These are phyloP conservation scores for Oryza nivara DNA, from an alignment of 176 grass and related monocot genomes.

Conservation along the genomic window DNA sequence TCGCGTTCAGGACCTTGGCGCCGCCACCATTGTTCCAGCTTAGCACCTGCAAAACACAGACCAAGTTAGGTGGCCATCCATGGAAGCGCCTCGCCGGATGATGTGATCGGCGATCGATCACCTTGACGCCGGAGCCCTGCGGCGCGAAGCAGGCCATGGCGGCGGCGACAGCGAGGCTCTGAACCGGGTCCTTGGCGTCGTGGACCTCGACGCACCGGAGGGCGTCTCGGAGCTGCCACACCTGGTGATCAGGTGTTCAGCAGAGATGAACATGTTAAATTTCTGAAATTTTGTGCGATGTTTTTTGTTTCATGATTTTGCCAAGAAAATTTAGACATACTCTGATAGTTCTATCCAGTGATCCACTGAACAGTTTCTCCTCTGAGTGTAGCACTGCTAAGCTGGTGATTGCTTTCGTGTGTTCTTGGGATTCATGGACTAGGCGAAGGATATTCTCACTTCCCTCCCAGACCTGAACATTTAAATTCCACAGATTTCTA, in stretches of 20 bases:
- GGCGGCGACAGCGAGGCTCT: conserved; percentile 47
- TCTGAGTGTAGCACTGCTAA: conserved; percentile 46
- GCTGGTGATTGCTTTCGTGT: conserved; percentile 63
- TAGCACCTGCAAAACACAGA: conserved; percentile 27
- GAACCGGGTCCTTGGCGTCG: conserved; percentile 55
- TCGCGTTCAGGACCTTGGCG: conserved; percentile 55
- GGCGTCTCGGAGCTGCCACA: conserved; percentile 60
- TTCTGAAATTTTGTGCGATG: too few species aligned
- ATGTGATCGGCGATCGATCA: neutral
- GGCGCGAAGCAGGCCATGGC: conserved; percentile 64
- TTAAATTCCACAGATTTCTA: neutral
- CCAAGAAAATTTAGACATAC: conserved; percentile 13
- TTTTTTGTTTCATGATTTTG: neutral
- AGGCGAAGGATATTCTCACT: conserved; percentile 55
- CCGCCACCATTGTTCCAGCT: conserved; percentile 50
- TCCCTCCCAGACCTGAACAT: conserved; percentile 58
- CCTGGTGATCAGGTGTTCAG: conserved; percentile 31
- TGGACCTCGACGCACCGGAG: conserved; percentile 56
- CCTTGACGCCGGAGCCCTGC: conserved; percentile 67
- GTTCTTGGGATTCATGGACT: conserved; percentile 53
- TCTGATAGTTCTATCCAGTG: conserved; percentile 62
- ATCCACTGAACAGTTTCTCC: conserved; percentile 64
- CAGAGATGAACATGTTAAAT: too few species aligned
- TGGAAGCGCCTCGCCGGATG: neutral
- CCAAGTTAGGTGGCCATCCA: neutral